Conservation (phyloP, 257 asterid genomes). For the Parsonsia alboflavescens region DNA sequence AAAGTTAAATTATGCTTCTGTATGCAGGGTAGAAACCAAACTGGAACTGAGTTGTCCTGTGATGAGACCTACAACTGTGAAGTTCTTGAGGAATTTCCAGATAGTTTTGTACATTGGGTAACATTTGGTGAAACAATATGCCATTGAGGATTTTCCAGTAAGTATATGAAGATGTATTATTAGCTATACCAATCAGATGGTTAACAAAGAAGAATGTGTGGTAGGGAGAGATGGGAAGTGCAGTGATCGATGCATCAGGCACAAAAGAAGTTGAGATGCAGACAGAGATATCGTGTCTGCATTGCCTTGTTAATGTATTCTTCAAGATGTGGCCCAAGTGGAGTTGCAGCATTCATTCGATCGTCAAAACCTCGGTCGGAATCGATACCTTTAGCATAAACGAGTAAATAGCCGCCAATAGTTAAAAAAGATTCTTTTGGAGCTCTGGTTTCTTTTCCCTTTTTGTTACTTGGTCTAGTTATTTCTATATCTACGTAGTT, state of each 20-base stretch:
- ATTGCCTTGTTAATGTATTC: slow-evolving; percentile 28
- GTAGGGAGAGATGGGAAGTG: not conserved
- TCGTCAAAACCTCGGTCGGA: slow-evolving; percentile 32
- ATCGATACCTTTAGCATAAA: slow-evolving; percentile 38
- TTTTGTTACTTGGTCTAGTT: not conserved
- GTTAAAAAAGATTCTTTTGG: slow-evolving; percentile 47
- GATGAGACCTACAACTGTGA: slow-evolving; percentile 42
- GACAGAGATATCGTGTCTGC: slow-evolving; percentile 27
- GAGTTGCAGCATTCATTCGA: slow-evolving; percentile 24
- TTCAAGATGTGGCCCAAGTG: not conserved
- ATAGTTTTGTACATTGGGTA: slow-evolving; percentile 82
- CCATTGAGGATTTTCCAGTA: slow-evolving; percentile 38
- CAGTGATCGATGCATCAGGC: slow-evolving; percentile 5
- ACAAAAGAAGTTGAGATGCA: slow-evolving; percentile 23
- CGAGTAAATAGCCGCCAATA: slow-evolving; percentile 60
- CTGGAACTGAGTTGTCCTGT: slow-evolving; percentile 38
- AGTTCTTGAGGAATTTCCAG: slow-evolving; percentile 79
- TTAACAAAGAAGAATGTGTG: slow-evolving; percentile 12
- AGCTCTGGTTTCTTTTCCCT: slow-evolving; percentile 22
- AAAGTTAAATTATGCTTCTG: slow-evolving; percentile 4
- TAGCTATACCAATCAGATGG: slow-evolving; percentile 7
- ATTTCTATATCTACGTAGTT: slow-evolving; percentile 19
- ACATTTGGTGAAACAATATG: slow-evolving; percentile 65
- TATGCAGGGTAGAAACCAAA: slow-evolving; percentile 49
- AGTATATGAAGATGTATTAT: slow-evolving; percentile 14